Base-by-base conservation (phyloP, 2,329 filamentous ascomycete species). In the Annulohypoxylon truncatum region DNA sequence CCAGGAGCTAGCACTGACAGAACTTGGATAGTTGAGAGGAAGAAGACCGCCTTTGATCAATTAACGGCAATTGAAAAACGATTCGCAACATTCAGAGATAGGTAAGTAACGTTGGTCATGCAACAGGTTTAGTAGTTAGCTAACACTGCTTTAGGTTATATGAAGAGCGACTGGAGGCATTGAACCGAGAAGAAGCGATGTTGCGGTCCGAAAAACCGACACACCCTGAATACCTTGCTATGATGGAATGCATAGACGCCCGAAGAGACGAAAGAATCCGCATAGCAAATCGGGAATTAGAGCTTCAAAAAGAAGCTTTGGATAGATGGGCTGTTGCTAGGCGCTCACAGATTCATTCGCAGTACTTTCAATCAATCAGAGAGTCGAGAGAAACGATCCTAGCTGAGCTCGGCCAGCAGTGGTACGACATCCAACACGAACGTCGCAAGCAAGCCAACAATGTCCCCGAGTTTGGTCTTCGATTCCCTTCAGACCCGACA, bases 361-460 rank as follows among this genome's bases (percentile, higher is more conserved):
- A 97, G 74, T 98, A 92, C 78, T 94, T 94, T 78, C 96, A 99
- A 78, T 88, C 89, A 50, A 87, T 94, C 31, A 89, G 96, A 59
- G 92, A 97, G 75, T 87, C 92, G 70, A 89, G 96, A 66, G 95
- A 98, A 77, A 86, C 86, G 59, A 87, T 92, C 47, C 84, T 98
- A 28, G 91, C 94, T 68, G 85, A 90, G 63, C 88, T 97, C 63
- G 95, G 96, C 74, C 89, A 93, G 77, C 90, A 96, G 71, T 97
- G 95, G 86, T 97, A 97, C 79, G 91, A 95, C 72, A 92, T 98
- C 61, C 95, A 98, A 77, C 90, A 92, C 71, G 93, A 97, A 75
- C 89, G 96, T 62, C 89, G 94, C 74, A 91, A 90, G 74, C 85
- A 87, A 67, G 91, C 93, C 66, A 91, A 92, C 73, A 90, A 91